Conservation (phyloP, 2,329 filamentous ascomycete species). For the Colletotrichum godetiae region DNA sequence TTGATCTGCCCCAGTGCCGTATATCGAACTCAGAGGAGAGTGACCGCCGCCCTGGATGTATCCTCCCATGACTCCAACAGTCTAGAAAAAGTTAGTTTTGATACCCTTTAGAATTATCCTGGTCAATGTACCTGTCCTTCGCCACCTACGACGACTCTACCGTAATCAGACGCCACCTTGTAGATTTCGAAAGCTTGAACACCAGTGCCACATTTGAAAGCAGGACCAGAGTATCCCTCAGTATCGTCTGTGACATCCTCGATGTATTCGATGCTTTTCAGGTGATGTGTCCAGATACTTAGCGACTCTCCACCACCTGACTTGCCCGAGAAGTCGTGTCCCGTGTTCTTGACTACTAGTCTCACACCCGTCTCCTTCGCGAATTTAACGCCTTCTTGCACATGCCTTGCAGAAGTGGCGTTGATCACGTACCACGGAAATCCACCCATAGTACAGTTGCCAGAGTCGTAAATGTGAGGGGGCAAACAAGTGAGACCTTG, state of each 20-base stretch:
- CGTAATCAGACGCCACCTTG: neutral
- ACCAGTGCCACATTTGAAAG: constrained; percentile 12
- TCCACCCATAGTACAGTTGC: constrained; percentile 28
- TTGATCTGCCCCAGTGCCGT: constrained; percentile 70
- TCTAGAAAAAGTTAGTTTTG: constrained; percentile 36
- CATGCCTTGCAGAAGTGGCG: neutral
- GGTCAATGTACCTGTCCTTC: constrained; percentile 11
- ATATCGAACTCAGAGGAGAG: constrained; percentile 59
- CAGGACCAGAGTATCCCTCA: constrained; percentile 10
- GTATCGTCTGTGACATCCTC: neutral
- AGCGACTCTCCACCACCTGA: constrained; percentile 15
- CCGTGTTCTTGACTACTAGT: constrained; percentile 26
- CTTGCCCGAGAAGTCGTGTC: constrained; percentile 21
- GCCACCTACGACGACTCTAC: constrained; percentile 9
- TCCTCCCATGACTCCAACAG: constrained; percentile 69
- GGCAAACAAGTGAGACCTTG: constrained; percentile 25
- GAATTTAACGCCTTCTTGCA: constrained; percentile 22
- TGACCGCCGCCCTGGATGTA: constrained; percentile 72
- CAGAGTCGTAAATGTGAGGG: constrained; percentile 17
- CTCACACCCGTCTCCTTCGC: constrained; percentile 17
- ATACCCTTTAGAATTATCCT: neutral
- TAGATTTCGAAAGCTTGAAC: constrained; percentile 20
- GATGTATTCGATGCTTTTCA: constrained; percentile 13
- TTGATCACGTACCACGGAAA: constrained; percentile 25
- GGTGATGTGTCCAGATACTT: constrained; percentile 25